Conservation (phyloP, 257 asterid species). For the Parsonsia alboflavescens region DNA sequence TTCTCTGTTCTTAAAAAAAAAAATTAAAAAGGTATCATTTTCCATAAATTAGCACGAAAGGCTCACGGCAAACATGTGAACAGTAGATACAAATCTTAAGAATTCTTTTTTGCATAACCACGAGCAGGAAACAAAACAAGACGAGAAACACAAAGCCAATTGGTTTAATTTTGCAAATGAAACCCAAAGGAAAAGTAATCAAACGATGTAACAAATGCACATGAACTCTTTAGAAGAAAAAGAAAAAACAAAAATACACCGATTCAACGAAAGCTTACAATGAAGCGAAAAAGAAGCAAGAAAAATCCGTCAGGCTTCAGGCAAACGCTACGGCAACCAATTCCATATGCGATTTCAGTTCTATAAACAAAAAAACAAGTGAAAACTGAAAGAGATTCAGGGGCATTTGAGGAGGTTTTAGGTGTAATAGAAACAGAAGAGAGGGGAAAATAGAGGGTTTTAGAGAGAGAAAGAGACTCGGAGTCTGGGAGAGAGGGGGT, state of each 20-base stretch:
- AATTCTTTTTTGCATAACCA: background rate
- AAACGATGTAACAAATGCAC: slow-evolving; percentile 2
- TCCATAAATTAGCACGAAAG: background rate
- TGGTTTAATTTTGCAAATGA: background rate
- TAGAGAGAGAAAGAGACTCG: slow-evolving; percentile 8
- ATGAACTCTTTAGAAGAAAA: background rate
- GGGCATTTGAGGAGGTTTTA: slow-evolving; percentile 3
- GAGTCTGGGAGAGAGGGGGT: slow-evolving; percentile 1
- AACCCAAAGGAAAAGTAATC: background rate
- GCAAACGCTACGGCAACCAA: background rate
- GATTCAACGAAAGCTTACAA: background rate
- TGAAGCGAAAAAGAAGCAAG: background rate
- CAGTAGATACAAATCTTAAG: background rate
- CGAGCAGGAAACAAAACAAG: background rate
- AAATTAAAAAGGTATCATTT: background rate
- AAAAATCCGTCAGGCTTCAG: background rate
- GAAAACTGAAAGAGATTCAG: background rate
- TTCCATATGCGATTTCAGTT: slow-evolving; percentile 5
- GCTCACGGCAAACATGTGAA: background rate
- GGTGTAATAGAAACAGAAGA: background rate
- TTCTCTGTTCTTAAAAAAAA: too few species aligned
- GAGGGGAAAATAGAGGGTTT: slow-evolving; percentile 17
- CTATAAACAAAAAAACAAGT: background rate
- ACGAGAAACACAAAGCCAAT: background rate
- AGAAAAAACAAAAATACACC: background rate